Base-by-base conservation (phyloP, 352 stramenopile genomes). In the Phytophthora parvispora region DNA sequence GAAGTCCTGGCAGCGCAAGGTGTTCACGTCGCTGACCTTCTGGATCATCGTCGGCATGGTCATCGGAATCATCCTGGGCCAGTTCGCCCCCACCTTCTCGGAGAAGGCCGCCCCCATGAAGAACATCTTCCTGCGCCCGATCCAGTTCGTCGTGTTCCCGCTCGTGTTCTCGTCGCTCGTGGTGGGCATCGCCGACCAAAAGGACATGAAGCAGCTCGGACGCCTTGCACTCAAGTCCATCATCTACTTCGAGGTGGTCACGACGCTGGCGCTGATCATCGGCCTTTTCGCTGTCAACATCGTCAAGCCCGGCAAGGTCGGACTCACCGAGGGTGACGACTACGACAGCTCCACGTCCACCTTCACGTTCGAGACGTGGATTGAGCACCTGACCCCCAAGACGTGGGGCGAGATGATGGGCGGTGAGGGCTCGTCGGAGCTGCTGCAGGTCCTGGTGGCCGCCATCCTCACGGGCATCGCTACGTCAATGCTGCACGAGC, bases 391-490 rank as follows among this genome's bases (percentile, higher is more conserved):
- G 59, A 80, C 78, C 8, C 78, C 78, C 55, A 86, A 81, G 75
- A 86, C 78, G 52, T 86, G 78, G 78, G 72, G 78, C 29, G 74
- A 86, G 53, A 86, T 86, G 78, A 86, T 86, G 78, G 78, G 74
- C 32, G 77, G 77, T 25, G 70, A 49, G 0, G 77, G 74, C 13
- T 80, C 73, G 13, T 81, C 74, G 1, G 78, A 86, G 48, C 63
- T 86, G 34, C 69, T 86, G 2, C 78, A 86, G 47, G 78, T 86
- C 0, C 67, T 86, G 13, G 67, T 86, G 0, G 74, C 78, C 13
- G 61, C 78, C 0, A 67, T 81, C 47, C 71, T 86, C 25, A 61
- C 68, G 24, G 78, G 78, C n/a, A 56, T 76, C 5, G 57, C 73
- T 9, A 83, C 77, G 1, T 58, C 77, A 0, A 38, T 71, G 38